phyloP scores from a whole-genome alignment of 768 basidiomycete genomes.

The Pleurotus eryngii region DNA sequence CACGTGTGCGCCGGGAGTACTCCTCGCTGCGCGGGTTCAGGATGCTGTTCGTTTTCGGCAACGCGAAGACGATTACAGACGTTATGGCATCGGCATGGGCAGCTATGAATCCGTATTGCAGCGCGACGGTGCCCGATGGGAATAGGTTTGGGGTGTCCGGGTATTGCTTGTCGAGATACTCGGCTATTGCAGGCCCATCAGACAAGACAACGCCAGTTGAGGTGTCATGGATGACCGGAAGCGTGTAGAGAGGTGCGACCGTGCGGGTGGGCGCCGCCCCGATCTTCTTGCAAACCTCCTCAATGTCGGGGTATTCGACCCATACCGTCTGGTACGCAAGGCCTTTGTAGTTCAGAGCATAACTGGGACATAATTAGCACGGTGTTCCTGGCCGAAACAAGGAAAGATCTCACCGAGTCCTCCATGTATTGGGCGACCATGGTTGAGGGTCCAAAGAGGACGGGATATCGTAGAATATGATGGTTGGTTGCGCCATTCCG shows the following conservation, averaged over 20 bases:
- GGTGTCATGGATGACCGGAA: slow-evolving; percentile 39
- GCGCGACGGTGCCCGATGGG: neutral
- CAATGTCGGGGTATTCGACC: slow-evolving; percentile 41
- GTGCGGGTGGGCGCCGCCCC: slow-evolving; percentile 25
- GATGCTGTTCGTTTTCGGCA: neutral
- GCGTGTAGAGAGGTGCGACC: slow-evolving; percentile 25
- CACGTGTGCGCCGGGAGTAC: slow-evolving; percentile 5
- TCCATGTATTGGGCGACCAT: slow-evolving; percentile 48
- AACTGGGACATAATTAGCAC: neutral
- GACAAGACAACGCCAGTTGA: slow-evolving; percentile 27
- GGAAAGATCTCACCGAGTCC: slow-evolving; percentile 29
- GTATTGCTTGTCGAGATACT: slow-evolving; percentile 40
- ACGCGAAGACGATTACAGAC: neutral
- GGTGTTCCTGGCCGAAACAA: neutral
- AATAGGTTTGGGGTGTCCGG: slow-evolving; percentile 21
- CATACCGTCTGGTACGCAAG: slow-evolving; percentile 34
- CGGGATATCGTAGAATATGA: slow-evolving; percentile 44
- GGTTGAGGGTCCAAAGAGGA: slow-evolving; percentile 22
- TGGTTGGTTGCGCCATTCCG: slow-evolving; percentile 14
- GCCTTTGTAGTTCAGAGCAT: slow-evolving; percentile 18
- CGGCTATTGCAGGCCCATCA: slow-evolving; percentile 36
- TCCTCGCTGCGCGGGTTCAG: slow-evolving; percentile 1
- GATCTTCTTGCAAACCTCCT: slow-evolving; percentile 25
- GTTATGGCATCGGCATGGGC: neutral
- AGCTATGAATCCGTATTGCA: neutral